Base-by-base conservation (phyloP, 2,329 filamentous ascomycete genomes). In the Colletotrichum filicis region DNA sequence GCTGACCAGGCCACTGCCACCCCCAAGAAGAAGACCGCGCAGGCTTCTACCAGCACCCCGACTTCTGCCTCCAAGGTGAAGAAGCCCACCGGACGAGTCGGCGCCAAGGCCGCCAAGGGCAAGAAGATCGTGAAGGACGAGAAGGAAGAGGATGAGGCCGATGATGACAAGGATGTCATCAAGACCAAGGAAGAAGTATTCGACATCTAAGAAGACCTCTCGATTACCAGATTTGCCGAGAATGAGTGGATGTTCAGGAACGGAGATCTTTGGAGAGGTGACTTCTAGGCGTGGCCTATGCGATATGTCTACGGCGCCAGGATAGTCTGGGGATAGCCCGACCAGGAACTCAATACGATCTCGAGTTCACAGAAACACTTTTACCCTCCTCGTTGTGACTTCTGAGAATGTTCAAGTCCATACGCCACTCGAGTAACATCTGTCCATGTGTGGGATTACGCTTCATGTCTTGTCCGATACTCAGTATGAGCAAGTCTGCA, bases 41-140 rank as follows among this genome's bases (percentile, higher is more conserved):
- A 59, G 42, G 32, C 46, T 24, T n/a, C 61, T 7, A 0, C 19
- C 57, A 8, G 42, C 19, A 49, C 42, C 16, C 42, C 53, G 62
- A n/a, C 9, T 24, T n/a, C 68, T 30, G 22, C n/a, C 56, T 24
- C 69, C 28, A 72, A 77, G 67, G 55, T 73, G n/a, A 68, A 61
- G 53, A 77, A 77, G 56, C 16, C 35, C 2, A 35, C 74, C 1
- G 73, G 73, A 14, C 68, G 73, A 24, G 76, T 76, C 12, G 74
- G 68, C 35, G 74, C 74, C 11, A 76, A 76, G 46, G 69, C 68
- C 35, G 74, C 75, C 62, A 75, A 69, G 30, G 76, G 76, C 49
- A 66, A 69, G 56, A 67, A 61, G 14, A 76, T 75, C 46, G 53
- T 68, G 19, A 79, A 80, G 53, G 74, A 77, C 7, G 56, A 76